Evolutionary conservation across 2,329 filamentous ascomycete genomes (phyloP), one percentile per base, ranked within the genome.

Genomic region (Zymoseptoria brevis): DNA sequence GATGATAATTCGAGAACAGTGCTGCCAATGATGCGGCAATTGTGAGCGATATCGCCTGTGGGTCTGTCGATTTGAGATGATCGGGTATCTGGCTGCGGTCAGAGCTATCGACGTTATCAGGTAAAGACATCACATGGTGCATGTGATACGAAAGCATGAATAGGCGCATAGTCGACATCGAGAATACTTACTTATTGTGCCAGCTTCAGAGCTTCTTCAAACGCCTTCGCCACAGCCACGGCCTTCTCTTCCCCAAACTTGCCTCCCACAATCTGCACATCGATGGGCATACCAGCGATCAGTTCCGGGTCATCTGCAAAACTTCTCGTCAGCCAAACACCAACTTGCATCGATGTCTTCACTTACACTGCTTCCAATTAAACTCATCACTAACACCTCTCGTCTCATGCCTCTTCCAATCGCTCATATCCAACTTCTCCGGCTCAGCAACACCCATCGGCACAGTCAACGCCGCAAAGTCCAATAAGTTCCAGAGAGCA

Each of bases 231-330:
- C 16, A 65, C 57, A n/a, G 58, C 60, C 8, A 66, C 59, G 7
- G 61, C 58, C 30, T 60, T 66, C 53, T 65, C 64, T 52, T 66
- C 64, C 0, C 63, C 64, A 53, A 64, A 65, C n/a, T 56, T 55
- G 0, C 64, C 64, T 19, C 57, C 60, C 8, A 66, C 62, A 21
- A 66, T 54, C 55, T 66, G 64, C 30, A 66, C 54, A n/a, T 62
- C 60, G 8, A 66, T 55, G 1, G 64, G 64, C 60, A 65, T 65
- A 1, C 60, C 64, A 9, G 59, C 54, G n/a, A 65, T 60, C 19
- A 66, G 26, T 24, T 61, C 24, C 8, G 59, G 30, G 53, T 66
- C 63, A 52, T 66, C 26, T 29, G 26, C 26, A 29, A 29, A 29
- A 1, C 26, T 2, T 29, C 26, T 55, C 57, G 51, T 56, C 48